Evolutionary conservation across 495 filamentous ascomycete genomes (phyloP), one percentile per base, ranked within the genome.

Genomic region (Hypomontagnella submonticulosa): DNA sequence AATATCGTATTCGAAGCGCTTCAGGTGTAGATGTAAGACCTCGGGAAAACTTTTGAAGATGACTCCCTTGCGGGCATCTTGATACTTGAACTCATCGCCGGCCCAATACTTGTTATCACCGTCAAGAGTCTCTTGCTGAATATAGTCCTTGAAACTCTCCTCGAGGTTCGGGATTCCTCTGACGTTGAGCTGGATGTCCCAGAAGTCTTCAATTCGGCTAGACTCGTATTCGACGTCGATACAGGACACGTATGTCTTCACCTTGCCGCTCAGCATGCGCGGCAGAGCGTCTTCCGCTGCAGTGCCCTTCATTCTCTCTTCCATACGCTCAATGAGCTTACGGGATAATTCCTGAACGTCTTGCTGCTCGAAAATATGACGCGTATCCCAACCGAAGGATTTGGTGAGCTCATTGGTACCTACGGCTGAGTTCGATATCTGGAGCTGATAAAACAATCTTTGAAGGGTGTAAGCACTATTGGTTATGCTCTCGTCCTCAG

Each of bases 31-130:
- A 74, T 99, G 93, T 34, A 99, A 77, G 10, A 99, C 93, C 47
- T 97, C 90, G 12, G 95, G 95, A 73, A 99, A 99, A 61, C 89
- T 91, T 69, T 92, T 90, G 76, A 99, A 99, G 58, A 97, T 97
- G 46, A 97, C 94, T 38, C 95, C 95, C 74, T 99, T 99, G 76
- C 90, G 92, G 56, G 95, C 95, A 76, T 99, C 95, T 73, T 99
- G 93, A 34, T 97, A 82, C 64, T 92, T 94, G 76, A 92, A 91
- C 5, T 93, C 86, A 66, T 95, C 88, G 20, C 88, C 88, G 1
- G 95, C 95, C 73, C 89, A 93, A 72, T 99, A 99, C 75, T 97
- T 96, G 78, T 99, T 99, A 70, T 99, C 96, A 8, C 95, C 96
- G 63, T 98, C 94, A 73, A 99, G 86, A 3, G 90, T 97, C 78